Base-by-base conservation (phyloP, 768 basidiomycete genomes). In the Cubamyces lactineus region DNA sequence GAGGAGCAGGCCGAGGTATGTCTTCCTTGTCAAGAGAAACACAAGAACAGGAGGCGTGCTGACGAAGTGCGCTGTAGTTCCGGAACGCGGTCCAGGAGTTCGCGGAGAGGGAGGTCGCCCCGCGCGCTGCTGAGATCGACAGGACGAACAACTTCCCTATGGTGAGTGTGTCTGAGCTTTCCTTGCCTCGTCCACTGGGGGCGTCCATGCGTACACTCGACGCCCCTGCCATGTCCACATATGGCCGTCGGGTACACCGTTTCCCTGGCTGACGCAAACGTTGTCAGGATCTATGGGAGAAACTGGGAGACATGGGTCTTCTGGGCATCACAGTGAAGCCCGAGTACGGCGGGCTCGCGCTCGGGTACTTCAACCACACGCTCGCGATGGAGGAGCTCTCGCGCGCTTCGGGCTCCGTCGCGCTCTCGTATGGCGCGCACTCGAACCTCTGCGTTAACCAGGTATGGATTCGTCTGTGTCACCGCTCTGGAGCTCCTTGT, bases 321-420 rank as follows among this genome's bases (percentile, higher is more conserved):
- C 83, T 98, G 17, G 95, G 95, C 59, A 79, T 91, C 24, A 98
- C 95, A 5, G 92, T 91, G 17, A 82, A 87, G 12, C 82, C 88
- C 41, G 80, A 90, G 68, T 92, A 92, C 65, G 86, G 88, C n/a
- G 95, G 95, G 2, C 79, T 96, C 45, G 86, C 80, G 2, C 80
- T 92, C 63, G 94, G 94, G 2, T 96, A 95, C 74, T 80, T 95
- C 52, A 83, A 93, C 53, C 94, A 95, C 74, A 91, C 89, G 4
- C 81, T 98, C 50, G 95, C 92, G 7, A 97, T 97, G 95, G 96
- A 98, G 77, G 92, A 92, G 64, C 78, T 98, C 57, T 96, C 95
- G 39, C 79, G 86, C 24, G 91, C 92, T 17, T 96, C 95, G 6
- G 96, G 93, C 38, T 94, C 93, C 4, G 90, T 98, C 26, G 96